Percentiles rank a stretch among this genome's conserved stretches.
Evolutionary conservation across 2,329 filamentous ascomycete genomes (phyloP).

Genomic region (Cordyceps militaris): DNA sequence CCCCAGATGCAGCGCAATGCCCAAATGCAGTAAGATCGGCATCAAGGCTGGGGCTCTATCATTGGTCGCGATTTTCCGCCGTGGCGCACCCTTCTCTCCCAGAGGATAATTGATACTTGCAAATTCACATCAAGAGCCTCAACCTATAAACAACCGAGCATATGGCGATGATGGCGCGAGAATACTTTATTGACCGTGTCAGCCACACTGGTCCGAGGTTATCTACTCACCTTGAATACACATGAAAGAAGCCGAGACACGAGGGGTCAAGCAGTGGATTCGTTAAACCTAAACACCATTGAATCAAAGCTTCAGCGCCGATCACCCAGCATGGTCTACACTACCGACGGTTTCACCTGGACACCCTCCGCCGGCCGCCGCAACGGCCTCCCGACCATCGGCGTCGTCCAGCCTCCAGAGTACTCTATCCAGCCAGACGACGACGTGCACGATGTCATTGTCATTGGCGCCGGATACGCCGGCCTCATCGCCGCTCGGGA

Average conservation of each 20-base stretch:
- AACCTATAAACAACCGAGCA: neutral
- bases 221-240: too few relatives aligned
- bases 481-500: constrained; percentile 26
- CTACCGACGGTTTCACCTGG: neutral
- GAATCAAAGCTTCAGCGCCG: too few relatives aligned
- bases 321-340: neutral
- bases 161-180: neutral
- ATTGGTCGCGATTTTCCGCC: neutral
- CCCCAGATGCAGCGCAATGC: neutral
- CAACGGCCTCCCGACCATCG: neutral
- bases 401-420: neutral
- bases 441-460: constrained; percentile 15
- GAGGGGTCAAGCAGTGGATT: too few relatives aligned
- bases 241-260: too few relatives aligned
- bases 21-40: neutral
- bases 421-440: neutral
- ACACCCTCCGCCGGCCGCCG: neutral
- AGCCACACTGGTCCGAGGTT: too few relatives aligned
- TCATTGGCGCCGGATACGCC: constrained; percentile 23
- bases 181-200: too few relatives aligned
- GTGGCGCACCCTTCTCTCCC: too few relatives aligned
- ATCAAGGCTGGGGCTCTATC: neutral
- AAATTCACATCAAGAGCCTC: neutral
- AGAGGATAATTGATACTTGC: too few relatives aligned
- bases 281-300: too few relatives aligned